Evolutionary conservation across 495 filamentous ascomycete species (phyloP).

Genomic region (Letharia lupina): DNA sequence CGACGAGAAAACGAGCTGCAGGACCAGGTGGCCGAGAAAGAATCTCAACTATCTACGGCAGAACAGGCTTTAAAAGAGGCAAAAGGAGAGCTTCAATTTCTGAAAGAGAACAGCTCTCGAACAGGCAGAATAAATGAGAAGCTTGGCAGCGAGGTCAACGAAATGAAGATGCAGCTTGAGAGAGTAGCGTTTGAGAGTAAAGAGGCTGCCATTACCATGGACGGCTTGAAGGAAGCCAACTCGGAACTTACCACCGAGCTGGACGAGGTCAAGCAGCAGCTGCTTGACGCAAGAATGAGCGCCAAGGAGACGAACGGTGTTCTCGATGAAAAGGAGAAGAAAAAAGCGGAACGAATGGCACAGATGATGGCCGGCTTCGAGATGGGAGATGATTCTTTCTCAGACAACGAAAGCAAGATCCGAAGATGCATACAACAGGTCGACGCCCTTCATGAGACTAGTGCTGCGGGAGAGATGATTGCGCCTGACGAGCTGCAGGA

Average conservation of each 20-base stretch:
- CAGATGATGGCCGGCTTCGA: conserved; percentile 99
- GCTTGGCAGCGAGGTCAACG: conserved; percentile 73
- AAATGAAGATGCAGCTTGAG: conserved; percentile 91
- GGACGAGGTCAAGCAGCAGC: conserved; percentile 93
- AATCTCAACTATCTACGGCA: conserved; percentile 65
- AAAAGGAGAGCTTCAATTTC: conserved; percentile 68
- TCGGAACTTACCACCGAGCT: conserved; percentile 81
- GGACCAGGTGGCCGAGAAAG: conserved; percentile 89
- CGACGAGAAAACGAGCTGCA: conserved; percentile 93
- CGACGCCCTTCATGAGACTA: conserved; percentile 68
- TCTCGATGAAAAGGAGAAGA: conserved; percentile 93
- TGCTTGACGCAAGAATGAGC: conserved; percentile 89
- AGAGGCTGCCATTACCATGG: conserved; percentile 95
- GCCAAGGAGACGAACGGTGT: conserved; percentile 85
- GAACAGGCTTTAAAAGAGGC: conserved; percentile 72
- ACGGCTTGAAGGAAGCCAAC: conserved; percentile 92
- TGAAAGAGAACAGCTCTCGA: conserved; percentile 76
- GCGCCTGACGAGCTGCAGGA: conserved; percentile 72
- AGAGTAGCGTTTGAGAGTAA: conserved; percentile 92
- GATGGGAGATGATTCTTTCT: conserved; percentile 80
- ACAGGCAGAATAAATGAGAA: conserved; percentile 81
- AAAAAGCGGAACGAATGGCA: conserved; percentile 97
- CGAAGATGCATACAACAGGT: conserved; percentile 72
- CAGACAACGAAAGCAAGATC: conserved; percentile 78
- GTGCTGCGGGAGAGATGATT: conserved; percentile 65